Percentiles rank a stretch among this genome's conserved stretches.
Conservation (phyloP, 139 green algal genomes). For the Pseudopediastrum boryanum region DNA sequence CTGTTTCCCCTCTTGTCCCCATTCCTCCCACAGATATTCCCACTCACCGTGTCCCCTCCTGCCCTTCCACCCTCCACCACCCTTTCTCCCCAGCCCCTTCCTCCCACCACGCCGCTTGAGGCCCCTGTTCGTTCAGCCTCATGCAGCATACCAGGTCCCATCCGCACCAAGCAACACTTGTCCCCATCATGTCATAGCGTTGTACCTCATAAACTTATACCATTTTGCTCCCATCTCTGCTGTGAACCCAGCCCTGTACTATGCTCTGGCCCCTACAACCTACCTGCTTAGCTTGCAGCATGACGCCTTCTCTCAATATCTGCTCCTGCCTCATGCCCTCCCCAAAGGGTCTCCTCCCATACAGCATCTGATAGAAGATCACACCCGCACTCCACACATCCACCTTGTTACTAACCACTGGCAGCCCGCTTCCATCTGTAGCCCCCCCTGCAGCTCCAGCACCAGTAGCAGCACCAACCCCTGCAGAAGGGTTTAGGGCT, state of each 20-base stretch:
- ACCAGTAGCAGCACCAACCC: conserved; percentile 45
- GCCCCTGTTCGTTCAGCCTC: too few relatives aligned
- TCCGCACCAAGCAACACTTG: too few relatives aligned
- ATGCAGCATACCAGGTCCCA: too few relatives aligned
- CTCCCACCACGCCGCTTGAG: too few relatives aligned
- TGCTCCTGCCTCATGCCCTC: conserved; percentile 78
- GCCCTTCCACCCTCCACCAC: neutral
- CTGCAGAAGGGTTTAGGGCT: neutral
- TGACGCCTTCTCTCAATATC: conserved; percentile 83
- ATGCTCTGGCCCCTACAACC: too few relatives aligned
- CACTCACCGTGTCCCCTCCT: neutral
- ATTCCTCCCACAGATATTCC: neutral
- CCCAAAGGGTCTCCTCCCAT: conserved; percentile 86
- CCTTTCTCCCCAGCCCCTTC: too few relatives aligned
- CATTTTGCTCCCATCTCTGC: too few relatives aligned
- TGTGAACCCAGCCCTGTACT: too few relatives aligned
- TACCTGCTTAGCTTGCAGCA: conserved; percentile 68
- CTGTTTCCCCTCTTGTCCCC: neutral
- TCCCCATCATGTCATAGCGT: too few relatives aligned
- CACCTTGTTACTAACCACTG: conserved; percentile 92
- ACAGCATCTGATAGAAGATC: conserved; percentile 97
- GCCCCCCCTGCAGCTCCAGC: neutral
- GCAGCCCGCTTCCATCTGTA: conserved; percentile 2
- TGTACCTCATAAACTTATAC: too few relatives aligned
- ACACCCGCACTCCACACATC: conserved; percentile 93